Base-by-base conservation (phyloP, 176 grass and related monocot species). In the Lolium perenne region DNA sequence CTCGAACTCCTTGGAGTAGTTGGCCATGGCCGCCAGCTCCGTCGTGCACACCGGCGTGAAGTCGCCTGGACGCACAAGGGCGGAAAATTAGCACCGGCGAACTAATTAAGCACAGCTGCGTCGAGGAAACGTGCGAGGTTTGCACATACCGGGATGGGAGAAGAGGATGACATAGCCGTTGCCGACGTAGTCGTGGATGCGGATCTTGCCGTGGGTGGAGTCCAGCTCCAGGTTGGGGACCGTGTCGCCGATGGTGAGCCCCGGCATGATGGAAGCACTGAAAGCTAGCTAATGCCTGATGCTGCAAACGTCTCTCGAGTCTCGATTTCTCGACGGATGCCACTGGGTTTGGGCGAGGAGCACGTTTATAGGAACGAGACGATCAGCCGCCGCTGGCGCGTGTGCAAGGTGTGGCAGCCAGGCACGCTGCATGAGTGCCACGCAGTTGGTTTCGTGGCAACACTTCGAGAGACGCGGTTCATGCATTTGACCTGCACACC, bases 21-120 rank as follows among this genome's bases (percentile, higher is more conserved):
- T 40, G 11, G 96, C 96, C 93, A 98, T 94, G 10, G 87, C 84
- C 5, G 87, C 80, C 92, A 98, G 32, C 93, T 98, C 96, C 79
- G 96, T 95, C 38, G 92, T 98, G 96, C 96, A 98, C 16, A 98
- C 96, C 17, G 88, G 96, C 5, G 96, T 94, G 85, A 95, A 98
- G 41, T 98, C 96, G 2, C 71, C 92, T 97, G 83, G 20, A 18
- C 0, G 12, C 9, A 20, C 10, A 48, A 4, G 0, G 5, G 3
- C 40, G 58, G 3, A 26, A 4, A 23, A 51, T 5, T 3, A 51
- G 48, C 25, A 10, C 54, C 54, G 54, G 54, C 54, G 54, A 56
- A 56, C 17, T 20, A 56, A 56, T 6, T 20, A 18, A 84, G 14
- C 22, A 76, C 25, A 23, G 14, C 0, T 22, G 17, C 78, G 7